Base-by-base conservation (phyloP, 1,284 basidiomycete species). In the Fistulina hepatica region DNA sequence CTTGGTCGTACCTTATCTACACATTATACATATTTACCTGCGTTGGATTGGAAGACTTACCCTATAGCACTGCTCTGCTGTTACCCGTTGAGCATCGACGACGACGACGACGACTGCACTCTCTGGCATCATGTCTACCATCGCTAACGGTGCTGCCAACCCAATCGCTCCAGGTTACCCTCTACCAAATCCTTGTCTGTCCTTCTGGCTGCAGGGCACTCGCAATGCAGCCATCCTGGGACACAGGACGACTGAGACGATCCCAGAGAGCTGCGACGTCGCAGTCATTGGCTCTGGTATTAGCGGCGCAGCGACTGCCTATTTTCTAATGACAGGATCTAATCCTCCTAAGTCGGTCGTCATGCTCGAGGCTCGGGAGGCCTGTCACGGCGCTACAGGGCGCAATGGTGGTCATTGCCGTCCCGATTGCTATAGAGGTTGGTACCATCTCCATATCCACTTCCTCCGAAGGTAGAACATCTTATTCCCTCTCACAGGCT, bases 261-360 rank as follows among this genome's bases (percentile, higher is more conserved):
- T 56, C 5, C 52, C 54, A 12, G 38, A 36, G 3, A 26, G 21
- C 6, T 41, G 44, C 2, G 48, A 53, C 13, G 44, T 53, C 11
- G 47, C 48, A 6, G 52, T 56, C 43, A 51, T 56, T 35, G 52
- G 54, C 34, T 51, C 53, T 12, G 54, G 54, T 11, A 46, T 55
- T 22, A 49, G 47, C 24, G 50, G 54, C 15, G 46, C 44, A 7
- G 45, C 50, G 15, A 44, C 45, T 7, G 52, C 53, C 19, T 48
- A 51, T 34, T 48, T 46, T 23, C 39, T 48, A 8, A 37, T 51
- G 15, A 48, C 41, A 6, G 44, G 47, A n/a, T 37, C 39, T n/a
- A 42, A 45, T 9, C 45, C 45, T 11, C 49, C 49, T 19, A 33
- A 33, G 10, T 31, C 23, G 16, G 47, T 51, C n/a, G 19, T 39